Base-by-base conservation (phyloP, 768 basidiomycete species). In the Amylocystis lapponica region DNA sequence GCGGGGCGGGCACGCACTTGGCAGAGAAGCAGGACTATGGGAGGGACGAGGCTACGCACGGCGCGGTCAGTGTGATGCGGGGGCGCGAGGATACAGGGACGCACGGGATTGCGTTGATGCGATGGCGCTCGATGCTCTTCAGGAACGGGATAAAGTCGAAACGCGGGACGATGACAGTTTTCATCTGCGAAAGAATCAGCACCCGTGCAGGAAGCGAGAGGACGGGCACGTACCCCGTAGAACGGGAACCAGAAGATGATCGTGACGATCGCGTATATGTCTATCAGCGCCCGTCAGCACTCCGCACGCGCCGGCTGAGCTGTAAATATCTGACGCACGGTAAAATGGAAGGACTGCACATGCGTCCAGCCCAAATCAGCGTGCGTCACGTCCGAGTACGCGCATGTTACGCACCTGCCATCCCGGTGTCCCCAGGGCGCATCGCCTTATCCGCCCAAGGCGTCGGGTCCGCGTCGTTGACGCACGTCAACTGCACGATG, bases 371-470 rank as follows among this genome's bases (percentile, higher is more conserved):
- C 25, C 1, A 39, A 20, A 29, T 39, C 29, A 41, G 27, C 27
- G 33, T 29, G 29, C 16, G 26, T 2, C 5, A 27, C 27, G n/a
- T 2, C 14, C 13, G 39, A 5, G 1, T 13, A 27, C 11, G 26
- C 27, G 31, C 16, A 3, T 22, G n/a, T 25, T 14, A 54, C 68
- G 17, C 36, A 81, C 82, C 79, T 58, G 68, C 80, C 39, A 75
- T 67, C 10, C 74, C 73, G 6, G 78, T 65, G 54, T 86, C 83
- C 4, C 82, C 82, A 6, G 78, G 70, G 42, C 71, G 68, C 52
- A 73, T 80, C 25, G 79, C 64, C 33, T 67, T 71, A 30, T 74
- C 69, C 31, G 78, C 62, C 57, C 64, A 69, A 14, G 57, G 34
- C 35, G 43, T 36, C 27, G 44, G n/a, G 10, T 39, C 36, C 34